phyloP scores from a whole-genome alignment of 805 yeast species.

The Metschnikowia koreensis region DNA sequence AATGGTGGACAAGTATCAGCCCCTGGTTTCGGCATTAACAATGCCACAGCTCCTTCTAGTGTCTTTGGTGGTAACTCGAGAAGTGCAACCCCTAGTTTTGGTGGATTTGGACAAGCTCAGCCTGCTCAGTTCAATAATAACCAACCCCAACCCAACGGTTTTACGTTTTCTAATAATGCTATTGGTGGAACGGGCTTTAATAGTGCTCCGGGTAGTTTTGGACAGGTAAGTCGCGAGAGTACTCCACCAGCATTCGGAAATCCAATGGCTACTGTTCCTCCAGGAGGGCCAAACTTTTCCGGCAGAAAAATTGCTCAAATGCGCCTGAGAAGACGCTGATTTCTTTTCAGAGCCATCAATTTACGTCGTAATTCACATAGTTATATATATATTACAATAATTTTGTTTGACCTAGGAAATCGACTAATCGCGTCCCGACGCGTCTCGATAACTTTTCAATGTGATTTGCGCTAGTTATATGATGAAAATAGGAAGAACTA shows the following conservation, averaged over 20 bases:
- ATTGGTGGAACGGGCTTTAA: slow-evolving; percentile 11
- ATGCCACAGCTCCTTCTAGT: slow-evolving; percentile 7
- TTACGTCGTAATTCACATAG: background rate
- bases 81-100: slow-evolving; percentile 8
- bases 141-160: slow-evolving; percentile 9
- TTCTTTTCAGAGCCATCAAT: background rate
- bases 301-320: slow-evolving; percentile 34
- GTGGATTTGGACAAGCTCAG: slow-evolving; percentile 8
- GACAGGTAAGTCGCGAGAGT: slow-evolving; percentile 17
- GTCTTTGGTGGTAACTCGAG: slow-evolving; percentile 9
- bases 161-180: slow-evolving; percentile 13
- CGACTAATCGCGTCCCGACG: no score
- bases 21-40: slow-evolving; percentile 3
- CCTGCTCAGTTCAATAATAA: slow-evolving; percentile 2
- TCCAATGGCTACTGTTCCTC: slow-evolving; percentile 16
- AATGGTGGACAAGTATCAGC: slow-evolving; percentile 1
- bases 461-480: no score
- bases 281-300: slow-evolving; percentile 20
- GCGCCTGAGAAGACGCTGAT: slow-evolving; percentile 27
- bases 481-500: no score
- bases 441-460: no score
- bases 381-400: no score
- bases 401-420: no score
- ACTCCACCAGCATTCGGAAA: slow-evolving; percentile 20
- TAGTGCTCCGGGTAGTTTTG: slow-evolving; percentile 18